Evolutionary conservation across 2,329 filamentous ascomycete species (phyloP).

Genomic region (Xylaria polymorpha): DNA sequence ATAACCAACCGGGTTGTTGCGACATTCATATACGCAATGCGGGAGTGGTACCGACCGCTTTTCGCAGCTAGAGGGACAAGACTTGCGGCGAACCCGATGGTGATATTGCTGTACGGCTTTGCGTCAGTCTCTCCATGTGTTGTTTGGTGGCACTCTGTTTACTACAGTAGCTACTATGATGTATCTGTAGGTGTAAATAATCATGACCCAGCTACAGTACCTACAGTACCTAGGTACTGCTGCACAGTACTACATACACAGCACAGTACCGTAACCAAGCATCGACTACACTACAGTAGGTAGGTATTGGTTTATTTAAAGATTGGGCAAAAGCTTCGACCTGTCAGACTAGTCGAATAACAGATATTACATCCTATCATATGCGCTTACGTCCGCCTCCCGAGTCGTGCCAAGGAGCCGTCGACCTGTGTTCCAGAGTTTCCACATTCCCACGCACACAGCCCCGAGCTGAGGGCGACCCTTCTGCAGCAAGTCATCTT

Average conservation of each 20-base stretch:
- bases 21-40: constrained; percentile 2
- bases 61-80: background rate
- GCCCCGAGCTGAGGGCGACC: constrained; percentile 32
- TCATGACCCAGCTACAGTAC: background rate
- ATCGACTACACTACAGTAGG: background rate
- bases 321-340: constrained; percentile 1
- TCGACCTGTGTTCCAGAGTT: background rate
- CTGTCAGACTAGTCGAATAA: background rate
- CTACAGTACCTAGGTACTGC: no score
- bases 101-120: background rate
- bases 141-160: background rate
- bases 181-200: no score
- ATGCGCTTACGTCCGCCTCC: constrained; percentile 3
- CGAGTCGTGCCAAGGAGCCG: constrained; percentile 6
- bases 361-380: constrained; percentile 5
- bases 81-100: background rate
- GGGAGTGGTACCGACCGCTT: background rate
- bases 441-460: constrained; percentile 22
- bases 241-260: no score
- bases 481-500: constrained; percentile 28
- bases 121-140: background rate
- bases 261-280: no score
- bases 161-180: no score
- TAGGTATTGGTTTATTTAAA: background rate
- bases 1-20: constrained; percentile 14